Evolutionary conservation across 1,284 basidiomycete species (phyloP).

Genomic region (Ceratobasidium sp.): DNA sequence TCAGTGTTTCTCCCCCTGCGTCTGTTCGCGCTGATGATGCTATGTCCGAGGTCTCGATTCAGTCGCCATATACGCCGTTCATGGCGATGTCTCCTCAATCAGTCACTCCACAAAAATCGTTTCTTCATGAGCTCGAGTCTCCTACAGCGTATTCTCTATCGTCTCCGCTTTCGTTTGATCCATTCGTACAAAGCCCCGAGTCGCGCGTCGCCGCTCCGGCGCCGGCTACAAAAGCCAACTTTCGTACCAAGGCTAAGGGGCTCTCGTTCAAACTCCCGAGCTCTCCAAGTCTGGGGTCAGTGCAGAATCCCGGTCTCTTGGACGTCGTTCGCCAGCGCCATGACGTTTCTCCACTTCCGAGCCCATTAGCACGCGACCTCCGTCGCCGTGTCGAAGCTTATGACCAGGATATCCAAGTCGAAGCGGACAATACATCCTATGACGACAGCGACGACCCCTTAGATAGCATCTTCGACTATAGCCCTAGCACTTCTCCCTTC

Average conservation of each 20-base stretch:
- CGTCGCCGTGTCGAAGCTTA: slow-evolving; percentile 19
- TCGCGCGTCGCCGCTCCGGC: neutral
- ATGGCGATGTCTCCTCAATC: slow-evolving; percentile 1
- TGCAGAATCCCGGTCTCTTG: neutral
- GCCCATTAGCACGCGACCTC: slow-evolving; percentile 25
- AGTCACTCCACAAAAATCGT: neutral
- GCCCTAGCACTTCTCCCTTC: neutral
- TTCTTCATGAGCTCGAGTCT: neutral
- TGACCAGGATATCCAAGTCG: neutral
- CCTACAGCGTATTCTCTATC: neutral
- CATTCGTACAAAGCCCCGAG: neutral
- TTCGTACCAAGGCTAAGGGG: slow-evolving; percentile 19
- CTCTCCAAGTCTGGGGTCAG: neutral
- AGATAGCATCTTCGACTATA: too few species aligned
- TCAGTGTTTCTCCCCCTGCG: neutral
- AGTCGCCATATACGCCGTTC: slow-evolving; percentile 11
- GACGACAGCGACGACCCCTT: neutral
- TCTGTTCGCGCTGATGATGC: slow-evolving; percentile 16
- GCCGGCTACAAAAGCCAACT: neutral
- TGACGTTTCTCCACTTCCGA: slow-evolving; percentile 14
- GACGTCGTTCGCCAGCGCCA: slow-evolving; percentile 3
- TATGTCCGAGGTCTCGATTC: slow-evolving; percentile 10
- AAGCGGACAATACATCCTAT: neutral
- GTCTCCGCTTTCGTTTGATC: neutral
- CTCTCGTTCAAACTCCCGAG: slow-evolving; percentile 10